Conservation (phyloP, 108 stramenopile species). For the Schizochytrium sp. region DNA sequence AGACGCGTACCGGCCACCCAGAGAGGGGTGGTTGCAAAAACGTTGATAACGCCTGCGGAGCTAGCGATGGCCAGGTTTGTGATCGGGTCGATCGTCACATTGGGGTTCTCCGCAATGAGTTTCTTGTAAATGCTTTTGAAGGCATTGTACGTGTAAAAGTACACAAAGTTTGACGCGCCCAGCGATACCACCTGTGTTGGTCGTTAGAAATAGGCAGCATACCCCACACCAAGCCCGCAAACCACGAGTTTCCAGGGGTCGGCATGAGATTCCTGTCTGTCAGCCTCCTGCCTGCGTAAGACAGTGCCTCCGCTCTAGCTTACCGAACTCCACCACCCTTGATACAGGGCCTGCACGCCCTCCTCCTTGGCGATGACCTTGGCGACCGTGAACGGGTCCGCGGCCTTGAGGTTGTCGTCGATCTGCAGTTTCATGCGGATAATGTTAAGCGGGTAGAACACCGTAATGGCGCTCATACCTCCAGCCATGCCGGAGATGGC, state of each 20-base stretch:
- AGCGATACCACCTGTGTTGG: neutral
- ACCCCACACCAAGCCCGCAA: no score
- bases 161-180: conserved; percentile 17
- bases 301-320: neutral
- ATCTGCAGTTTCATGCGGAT: conserved; percentile 20
- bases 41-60: conserved; percentile 37
- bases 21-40: conserved; percentile 38
- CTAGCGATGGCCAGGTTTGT: neutral
- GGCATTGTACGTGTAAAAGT: conserved; percentile 19
- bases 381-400: neutral
- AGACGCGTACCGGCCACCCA: conserved; percentile 45
- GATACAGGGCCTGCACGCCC: neutral
- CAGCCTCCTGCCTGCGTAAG: neutral
- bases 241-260: neutral
- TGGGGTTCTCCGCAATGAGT: conserved; percentile 4
- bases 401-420: neutral
- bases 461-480: neutral
- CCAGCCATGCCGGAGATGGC: conserved; percentile 15
- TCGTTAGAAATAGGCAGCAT: no score
- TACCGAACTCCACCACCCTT: neutral
- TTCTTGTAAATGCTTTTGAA: conserved; percentile 15
- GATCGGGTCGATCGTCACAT: neutral
- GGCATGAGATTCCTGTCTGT: neutral
- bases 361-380: conserved; percentile 7
- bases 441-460: conserved; percentile 24